Evolutionary conservation across 2,329 filamentous ascomycete genomes (phyloP).

Genomic region (Leptographium radiaticola): DNA sequence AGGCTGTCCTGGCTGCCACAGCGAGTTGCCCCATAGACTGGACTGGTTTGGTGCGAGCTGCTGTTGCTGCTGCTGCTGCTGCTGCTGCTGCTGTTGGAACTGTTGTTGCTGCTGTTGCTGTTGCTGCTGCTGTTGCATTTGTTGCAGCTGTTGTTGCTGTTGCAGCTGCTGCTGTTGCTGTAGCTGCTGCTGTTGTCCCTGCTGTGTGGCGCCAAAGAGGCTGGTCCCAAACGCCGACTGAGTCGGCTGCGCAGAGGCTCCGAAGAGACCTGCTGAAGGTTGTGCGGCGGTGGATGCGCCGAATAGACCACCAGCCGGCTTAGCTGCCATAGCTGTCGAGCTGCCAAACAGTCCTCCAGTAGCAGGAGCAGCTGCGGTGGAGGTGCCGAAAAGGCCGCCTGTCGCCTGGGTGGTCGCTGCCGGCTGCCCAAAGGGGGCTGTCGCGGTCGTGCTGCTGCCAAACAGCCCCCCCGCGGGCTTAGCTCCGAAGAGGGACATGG

Average conservation of each 20-base stretch:
- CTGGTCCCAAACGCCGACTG: neutral
- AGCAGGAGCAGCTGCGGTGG: neutral
- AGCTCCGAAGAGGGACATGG: slow-evolving; percentile 13
- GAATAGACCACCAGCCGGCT: slow-evolving; percentile 20
- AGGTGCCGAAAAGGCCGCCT: neutral
- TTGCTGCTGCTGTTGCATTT: slow-evolving; percentile 25
- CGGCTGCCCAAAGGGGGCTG: neutral
- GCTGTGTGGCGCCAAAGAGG: slow-evolving; percentile 5
- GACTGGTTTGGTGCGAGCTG: slow-evolving; percentile 20
- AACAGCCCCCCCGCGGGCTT: slow-evolving; percentile 6
- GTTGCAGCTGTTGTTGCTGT: slow-evolving; percentile 23
- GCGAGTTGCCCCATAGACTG: slow-evolving; percentile 30
- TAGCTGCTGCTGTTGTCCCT: slow-evolving; percentile 4
- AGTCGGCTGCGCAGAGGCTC: neutral
- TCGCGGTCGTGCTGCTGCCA: neutral
- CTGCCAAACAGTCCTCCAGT: slow-evolving; percentile 23
- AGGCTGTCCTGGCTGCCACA: slow-evolving; percentile 38
- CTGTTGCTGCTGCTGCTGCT: slow-evolving; percentile 21
- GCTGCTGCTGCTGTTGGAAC: slow-evolving; percentile 21
- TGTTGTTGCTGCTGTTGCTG: slow-evolving; percentile 21
- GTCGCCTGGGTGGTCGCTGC: neutral
- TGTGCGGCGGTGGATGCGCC: slow-evolving; percentile 7
- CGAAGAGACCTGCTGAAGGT: slow-evolving; percentile 6
- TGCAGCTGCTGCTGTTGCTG: slow-evolving; percentile 13
- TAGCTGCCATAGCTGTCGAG: slow-evolving; percentile 11